Percentiles rank a stretch among this genome's conserved stretches.
phyloP scores from a whole-genome alignment of 768 basidiomycete genomes.

The Paxillus rubicundulus region DNA sequence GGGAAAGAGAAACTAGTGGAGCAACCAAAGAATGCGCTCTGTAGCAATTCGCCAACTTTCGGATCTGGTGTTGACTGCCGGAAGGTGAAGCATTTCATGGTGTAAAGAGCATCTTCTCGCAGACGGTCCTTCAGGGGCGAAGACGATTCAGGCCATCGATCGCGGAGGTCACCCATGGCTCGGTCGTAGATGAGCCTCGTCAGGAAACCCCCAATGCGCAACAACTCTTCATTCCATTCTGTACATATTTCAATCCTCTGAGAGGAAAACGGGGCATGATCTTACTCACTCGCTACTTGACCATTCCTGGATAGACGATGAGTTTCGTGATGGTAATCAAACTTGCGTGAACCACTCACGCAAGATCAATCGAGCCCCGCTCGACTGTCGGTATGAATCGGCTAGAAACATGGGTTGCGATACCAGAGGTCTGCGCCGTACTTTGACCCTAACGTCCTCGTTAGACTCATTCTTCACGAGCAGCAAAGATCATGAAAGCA shows the following conservation, averaged over 20 bases:
- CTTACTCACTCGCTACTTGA: constrained; percentile 63
- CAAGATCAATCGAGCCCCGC: constrained; percentile 85
- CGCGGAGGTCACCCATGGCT: constrained; percentile 59
- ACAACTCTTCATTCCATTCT: constrained; percentile 90
- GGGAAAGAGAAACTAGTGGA: constrained; percentile 50
- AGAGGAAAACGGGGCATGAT: not conserved
- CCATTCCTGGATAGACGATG: constrained; percentile 55
- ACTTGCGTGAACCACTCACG: constrained; percentile 44
- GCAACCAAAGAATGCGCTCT: constrained; percentile 74
- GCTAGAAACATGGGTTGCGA: constrained; percentile 60
- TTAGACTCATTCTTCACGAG: not conserved
- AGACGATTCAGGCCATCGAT: constrained; percentile 20
- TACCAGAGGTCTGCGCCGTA: constrained; percentile 86
- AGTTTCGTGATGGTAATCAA: not conserved
- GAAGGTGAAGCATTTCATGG: constrained; percentile 86
- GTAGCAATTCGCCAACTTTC: constrained; percentile 65
- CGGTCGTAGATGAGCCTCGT: constrained; percentile 81
- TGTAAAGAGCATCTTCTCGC: constrained; percentile 51
- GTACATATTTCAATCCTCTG: not conserved
- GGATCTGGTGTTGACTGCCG: constrained; percentile 78
- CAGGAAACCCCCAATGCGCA: constrained; percentile 79
- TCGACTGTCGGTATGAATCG: constrained; percentile 96
- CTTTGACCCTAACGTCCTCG: constrained; percentile 65
- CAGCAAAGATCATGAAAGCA: constrained; percentile 1
- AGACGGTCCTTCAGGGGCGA: not conserved